Evolutionary conservation across 2,329 filamentous ascomycete species (phyloP).

Genomic region (Calonectria fujianensis): DNA sequence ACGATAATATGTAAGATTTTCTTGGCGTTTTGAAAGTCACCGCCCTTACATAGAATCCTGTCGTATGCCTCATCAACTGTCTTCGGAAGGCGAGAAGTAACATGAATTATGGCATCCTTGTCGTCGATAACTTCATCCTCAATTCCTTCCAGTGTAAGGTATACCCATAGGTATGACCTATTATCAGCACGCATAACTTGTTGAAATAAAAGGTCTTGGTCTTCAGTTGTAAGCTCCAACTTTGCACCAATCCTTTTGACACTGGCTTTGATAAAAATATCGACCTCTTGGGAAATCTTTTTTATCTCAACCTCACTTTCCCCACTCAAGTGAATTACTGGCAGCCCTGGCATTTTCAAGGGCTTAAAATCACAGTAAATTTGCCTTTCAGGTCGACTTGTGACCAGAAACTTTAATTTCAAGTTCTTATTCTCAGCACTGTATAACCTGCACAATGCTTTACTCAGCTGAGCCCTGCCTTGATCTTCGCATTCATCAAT

Average conservation of each 20-base stretch:
- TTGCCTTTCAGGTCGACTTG: conserved; percentile 55
- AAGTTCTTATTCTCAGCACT: not conserved
- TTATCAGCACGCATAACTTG: conserved; percentile 42
- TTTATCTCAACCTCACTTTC: conserved; percentile 43
- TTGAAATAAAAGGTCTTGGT: conserved; percentile 38
- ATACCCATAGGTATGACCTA: conserved; percentile 54
- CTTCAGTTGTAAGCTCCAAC: conserved; percentile 22
- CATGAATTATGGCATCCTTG: conserved; percentile 23
- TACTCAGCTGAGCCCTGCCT: conserved; percentile 48
- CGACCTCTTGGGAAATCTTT: conserved; percentile 49
- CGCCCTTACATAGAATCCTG: too few species aligned
- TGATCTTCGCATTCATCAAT: conserved; percentile 62
- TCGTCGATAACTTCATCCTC: conserved; percentile 31
- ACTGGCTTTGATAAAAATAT: conserved; percentile 42
- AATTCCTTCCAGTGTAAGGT: conserved; percentile 47
- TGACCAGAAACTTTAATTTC: conserved; percentile 62
- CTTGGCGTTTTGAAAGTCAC: too few species aligned
- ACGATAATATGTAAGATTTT: too few species aligned
- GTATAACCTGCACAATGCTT: conserved; percentile 54
- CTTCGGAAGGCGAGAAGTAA: conserved; percentile 42
- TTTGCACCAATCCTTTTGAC: not conserved
- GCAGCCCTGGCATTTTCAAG: conserved; percentile 18
- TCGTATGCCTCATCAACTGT: too few species aligned
- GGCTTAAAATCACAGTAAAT: conserved; percentile 49
- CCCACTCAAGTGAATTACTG: conserved; percentile 47